Percentiles rank a stretch among this genome's conserved stretches.
Conservation (phyloP, 805 yeast species). For the Ogataea haglerorum region DNA sequence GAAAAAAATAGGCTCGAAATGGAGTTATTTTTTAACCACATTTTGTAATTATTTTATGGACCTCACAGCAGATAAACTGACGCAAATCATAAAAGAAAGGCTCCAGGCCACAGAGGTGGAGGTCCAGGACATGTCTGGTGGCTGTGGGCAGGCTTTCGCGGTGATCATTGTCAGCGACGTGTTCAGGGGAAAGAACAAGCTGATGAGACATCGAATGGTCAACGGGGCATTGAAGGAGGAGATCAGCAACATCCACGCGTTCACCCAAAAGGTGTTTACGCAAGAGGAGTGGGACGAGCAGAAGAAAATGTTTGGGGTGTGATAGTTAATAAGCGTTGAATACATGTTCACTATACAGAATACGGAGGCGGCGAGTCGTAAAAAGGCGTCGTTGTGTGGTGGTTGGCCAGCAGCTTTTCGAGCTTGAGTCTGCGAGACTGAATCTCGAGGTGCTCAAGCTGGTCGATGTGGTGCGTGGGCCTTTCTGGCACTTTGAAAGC, state of each 20-base stretch:
- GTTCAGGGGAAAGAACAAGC: constrained; percentile 78
- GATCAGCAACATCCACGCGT: constrained; percentile 86
- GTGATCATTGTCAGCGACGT: constrained; percentile 73
- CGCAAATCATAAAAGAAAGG: constrained; percentile 48
- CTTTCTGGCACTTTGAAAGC: constrained; percentile 3
- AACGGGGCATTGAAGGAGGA: constrained; percentile 79
- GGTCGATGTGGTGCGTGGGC: constrained; percentile 23
- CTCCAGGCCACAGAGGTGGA: constrained; percentile 64
- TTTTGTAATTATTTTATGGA: constrained; percentile 12
- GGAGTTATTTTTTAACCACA: background rate
- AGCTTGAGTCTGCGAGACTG: constrained; percentile 26
- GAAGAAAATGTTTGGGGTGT: constrained; percentile 26
- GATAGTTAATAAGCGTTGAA: constrained; percentile 3
- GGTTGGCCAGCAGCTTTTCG: constrained; percentile 24
- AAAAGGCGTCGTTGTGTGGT: constrained; percentile 7
- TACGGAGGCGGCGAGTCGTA: constrained; percentile 27
- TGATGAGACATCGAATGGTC: constrained; percentile 83
- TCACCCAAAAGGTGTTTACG: constrained; percentile 88
- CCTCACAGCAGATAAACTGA: constrained; percentile 38
- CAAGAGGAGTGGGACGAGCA: constrained; percentile 76
- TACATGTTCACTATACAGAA: constrained; percentile 14
- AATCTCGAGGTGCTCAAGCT: constrained; percentile 24
- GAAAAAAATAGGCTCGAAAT: background rate
- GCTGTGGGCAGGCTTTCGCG: constrained; percentile 98
- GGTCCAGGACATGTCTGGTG: constrained; percentile 80